These are phyloP conservation scores for Rosa chinensis DNA, from an alignment of 306 rosid species.

Conservation along the genomic window DNA sequence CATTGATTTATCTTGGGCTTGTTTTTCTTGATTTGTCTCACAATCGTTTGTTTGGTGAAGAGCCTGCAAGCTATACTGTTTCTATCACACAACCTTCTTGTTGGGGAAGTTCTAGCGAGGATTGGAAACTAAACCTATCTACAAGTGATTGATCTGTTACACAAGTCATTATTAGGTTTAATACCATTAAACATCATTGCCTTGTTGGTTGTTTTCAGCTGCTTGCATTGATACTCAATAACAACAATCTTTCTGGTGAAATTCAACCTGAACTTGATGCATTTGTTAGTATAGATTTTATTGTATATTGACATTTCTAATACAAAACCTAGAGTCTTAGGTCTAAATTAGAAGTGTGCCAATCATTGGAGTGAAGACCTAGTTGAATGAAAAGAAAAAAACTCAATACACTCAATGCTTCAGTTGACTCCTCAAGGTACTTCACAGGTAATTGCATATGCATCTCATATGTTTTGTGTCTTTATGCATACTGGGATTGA, in stretches of 20 bases:
- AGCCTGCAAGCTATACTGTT: slow-evolving; percentile 84
- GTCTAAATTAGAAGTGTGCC: no score
- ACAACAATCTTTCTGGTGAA: slow-evolving; percentile 90
- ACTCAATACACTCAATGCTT: no score
- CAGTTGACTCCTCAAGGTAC: no score
- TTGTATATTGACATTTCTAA: no score
- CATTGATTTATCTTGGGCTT: slow-evolving; percentile 40
- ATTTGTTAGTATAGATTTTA: no score
- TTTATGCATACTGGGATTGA: no score
- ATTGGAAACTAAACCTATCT: slow-evolving; percentile 94
- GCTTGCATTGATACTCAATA: slow-evolving; percentile 79
- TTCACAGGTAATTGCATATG: no score
- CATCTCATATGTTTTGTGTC: no score
- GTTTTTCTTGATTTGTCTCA: slow-evolving; percentile 92
- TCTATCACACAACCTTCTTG: slow-evolving; percentile 84
- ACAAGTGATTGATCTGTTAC: slow-evolving; percentile 92
- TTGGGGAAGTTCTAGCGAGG: slow-evolving; percentile 88
- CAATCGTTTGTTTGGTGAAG: slow-evolving; percentile 83
- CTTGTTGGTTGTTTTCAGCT: slow-evolving; percentile 93
- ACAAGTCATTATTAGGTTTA: slow-evolving; percentile 79
- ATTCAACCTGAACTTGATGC: slow-evolving; percentile 98
- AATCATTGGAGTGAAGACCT: no score
- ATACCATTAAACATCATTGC: slow-evolving; percentile 67
- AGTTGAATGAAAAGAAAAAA: no score
- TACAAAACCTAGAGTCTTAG: no score